phyloP scores from a whole-genome alignment of 2,329 filamentous ascomycete genomes.

The Alternaria ethzedia region DNA sequence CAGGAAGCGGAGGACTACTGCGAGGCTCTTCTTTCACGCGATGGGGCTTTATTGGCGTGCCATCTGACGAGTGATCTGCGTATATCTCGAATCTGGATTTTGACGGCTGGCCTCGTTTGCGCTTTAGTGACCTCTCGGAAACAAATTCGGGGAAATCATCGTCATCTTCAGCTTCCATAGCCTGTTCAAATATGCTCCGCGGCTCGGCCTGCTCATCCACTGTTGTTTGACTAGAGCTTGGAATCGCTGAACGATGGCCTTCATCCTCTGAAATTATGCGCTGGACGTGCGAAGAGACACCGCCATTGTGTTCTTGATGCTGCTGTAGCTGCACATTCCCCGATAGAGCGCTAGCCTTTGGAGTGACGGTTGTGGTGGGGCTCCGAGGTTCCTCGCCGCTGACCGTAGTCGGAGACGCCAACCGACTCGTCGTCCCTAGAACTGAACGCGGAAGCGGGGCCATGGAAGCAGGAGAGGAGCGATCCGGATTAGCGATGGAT shows the following conservation, averaged over 20 bases:
- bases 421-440: neutral
- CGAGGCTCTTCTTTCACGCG: conserved; percentile 50
- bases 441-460: conserved; percentile 4
- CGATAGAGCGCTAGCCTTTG: neutral
- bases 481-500: conserved; percentile 13
- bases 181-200: conserved; percentile 4
- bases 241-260: conserved; percentile 12
- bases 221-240: conserved; percentile 55
- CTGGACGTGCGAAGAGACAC: neutral
- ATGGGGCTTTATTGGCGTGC: conserved; percentile 40
- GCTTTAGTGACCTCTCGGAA: conserved; percentile 52
- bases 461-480: conserved; percentile 27
- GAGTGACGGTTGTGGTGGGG: conserved; percentile 8
- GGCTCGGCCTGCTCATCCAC: conserved; percentile 42
- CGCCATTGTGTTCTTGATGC: neutral
- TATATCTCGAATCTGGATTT: conserved; percentile 24
- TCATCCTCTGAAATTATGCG: neutral
- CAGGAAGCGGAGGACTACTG: conserved; percentile 38
- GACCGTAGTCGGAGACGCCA: neutral
- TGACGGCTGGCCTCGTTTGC: conserved; percentile 41
- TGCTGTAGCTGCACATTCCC: neutral
- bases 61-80: conserved; percentile 32
- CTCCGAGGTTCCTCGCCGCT: neutral
- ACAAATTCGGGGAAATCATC: conserved; percentile 53
- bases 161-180: conserved; percentile 27